Evolutionary conservation across 371 early-diverging fungal genomes (phyloP).

Genomic region (Circinella umbellata): DNA sequence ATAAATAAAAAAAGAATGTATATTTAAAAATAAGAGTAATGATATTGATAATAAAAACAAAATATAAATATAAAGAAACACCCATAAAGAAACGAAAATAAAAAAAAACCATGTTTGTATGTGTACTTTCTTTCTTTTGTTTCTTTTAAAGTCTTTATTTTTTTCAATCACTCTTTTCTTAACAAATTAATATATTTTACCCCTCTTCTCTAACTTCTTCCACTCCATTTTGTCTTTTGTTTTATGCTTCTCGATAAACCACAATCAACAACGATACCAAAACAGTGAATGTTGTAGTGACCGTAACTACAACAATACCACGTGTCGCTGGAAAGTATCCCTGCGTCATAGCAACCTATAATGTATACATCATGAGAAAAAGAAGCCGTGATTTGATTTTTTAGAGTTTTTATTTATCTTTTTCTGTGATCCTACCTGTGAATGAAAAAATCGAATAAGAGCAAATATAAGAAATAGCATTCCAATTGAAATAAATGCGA

Average conservation of each 20-base stretch:
- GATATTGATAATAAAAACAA: too few species aligned
- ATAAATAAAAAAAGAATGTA: too few species aligned
- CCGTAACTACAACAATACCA: background rate
- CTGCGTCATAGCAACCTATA: conserved; percentile 8
- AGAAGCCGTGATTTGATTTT: background rate
- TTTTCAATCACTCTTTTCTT: too few species aligned
- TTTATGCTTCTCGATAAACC: background rate
- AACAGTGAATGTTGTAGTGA: background rate
- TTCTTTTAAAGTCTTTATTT: too few species aligned
- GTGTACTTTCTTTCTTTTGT: too few species aligned
- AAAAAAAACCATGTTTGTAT: too few species aligned
- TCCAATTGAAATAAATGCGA: background rate
- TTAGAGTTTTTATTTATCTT: too few species aligned
- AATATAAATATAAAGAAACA: too few species aligned
- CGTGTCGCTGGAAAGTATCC: conserved; percentile 10
- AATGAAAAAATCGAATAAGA: background rate
- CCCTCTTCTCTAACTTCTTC: background rate
- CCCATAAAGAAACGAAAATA: too few species aligned
- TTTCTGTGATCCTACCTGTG: background rate
- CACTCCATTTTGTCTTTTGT: background rate
- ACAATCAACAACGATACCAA: background rate
- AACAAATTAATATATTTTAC: too few species aligned
- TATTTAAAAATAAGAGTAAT: too few species aligned
- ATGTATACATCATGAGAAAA: background rate
- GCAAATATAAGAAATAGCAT: background rate